phyloP scores from a whole-genome alignment of 2,329 filamentous ascomycete genomes.

The Pestalotiopsis sp. region DNA sequence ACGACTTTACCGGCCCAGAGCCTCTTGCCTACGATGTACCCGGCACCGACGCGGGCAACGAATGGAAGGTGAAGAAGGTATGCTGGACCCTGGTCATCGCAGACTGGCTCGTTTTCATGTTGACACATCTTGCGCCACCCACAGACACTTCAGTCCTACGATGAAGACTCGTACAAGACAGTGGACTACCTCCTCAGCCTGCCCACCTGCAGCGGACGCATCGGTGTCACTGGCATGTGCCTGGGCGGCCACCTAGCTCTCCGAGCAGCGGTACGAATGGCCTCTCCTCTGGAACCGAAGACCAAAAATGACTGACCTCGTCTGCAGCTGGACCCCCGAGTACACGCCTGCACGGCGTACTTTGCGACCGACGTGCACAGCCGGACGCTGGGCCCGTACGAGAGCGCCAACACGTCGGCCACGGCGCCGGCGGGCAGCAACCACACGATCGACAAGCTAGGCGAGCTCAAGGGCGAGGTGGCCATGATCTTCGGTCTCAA shows the following conservation, averaged over 20 bases:
- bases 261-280: constrained; percentile 50
- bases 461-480: constrained; percentile 74
- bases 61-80: constrained; percentile 81
- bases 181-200: constrained; percentile 71
- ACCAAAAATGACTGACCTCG: not conserved
- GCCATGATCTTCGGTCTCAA: constrained; percentile 90
- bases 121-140: not conserved
- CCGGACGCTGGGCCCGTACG: constrained; percentile 67
- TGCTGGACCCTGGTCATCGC: constrained; percentile 6
- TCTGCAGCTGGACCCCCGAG: constrained; percentile 66
- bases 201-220: constrained; percentile 75
- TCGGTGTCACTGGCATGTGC: constrained; percentile 88
- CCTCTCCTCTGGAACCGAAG: not conserved
- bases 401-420: constrained; percentile 46
- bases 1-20: constrained; percentile 87
- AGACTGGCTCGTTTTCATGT: not conserved
- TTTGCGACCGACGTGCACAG: constrained; percentile 92
- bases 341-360: constrained; percentile 79
- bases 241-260: constrained; percentile 83
- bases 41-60: constrained; percentile 85
- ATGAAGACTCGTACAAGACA: constrained; percentile 70
- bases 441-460: constrained; percentile 55
- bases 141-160: constrained; percentile 80
- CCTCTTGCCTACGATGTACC: constrained; percentile 82
- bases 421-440: constrained; percentile 37